Conservation (phyloP, 2,329 filamentous ascomycete genomes). For the Ilyonectria robusta region DNA sequence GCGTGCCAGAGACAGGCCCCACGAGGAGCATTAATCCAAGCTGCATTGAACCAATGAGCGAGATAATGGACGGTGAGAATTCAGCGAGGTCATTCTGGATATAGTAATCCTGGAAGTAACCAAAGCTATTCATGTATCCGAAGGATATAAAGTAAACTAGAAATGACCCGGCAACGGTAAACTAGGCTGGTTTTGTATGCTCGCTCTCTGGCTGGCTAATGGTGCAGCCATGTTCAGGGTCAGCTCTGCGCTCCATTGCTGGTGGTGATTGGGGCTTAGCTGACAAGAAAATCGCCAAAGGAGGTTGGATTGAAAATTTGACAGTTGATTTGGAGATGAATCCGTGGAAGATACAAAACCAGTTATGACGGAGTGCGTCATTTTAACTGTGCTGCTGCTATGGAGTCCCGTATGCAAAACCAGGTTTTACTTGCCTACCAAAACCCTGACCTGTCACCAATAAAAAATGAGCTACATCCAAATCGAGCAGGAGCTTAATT, state of each 20-base stretch:
- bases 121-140: slow-evolving; percentile 24
- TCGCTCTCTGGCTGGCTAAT: not conserved
- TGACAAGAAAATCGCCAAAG: too few species aligned
- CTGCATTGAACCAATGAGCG: slow-evolving; percentile 16
- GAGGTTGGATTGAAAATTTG: too few species aligned
- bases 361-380: too few species aligned
- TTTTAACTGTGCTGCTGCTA: too few species aligned
- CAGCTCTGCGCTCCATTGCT: slow-evolving; percentile 1
- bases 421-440: too few species aligned
- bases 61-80: slow-evolving; percentile 9
- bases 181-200: slow-evolving; percentile 7
- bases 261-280: too few species aligned
- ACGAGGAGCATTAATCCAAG: slow-evolving; percentile 13
- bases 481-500: too few species aligned
- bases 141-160: slow-evolving; percentile 23
- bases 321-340: too few species aligned
- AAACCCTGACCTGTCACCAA: too few species aligned
- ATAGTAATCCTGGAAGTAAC: slow-evolving; percentile 21
- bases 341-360: too few species aligned
- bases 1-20: not conserved
- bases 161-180: slow-evolving; percentile 18
- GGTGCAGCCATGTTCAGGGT: slow-evolving; percentile 1
- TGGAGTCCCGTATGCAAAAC: too few species aligned
- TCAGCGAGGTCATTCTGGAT: slow-evolving; percentile 12
- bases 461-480: too few species aligned